These are phyloP conservation scores for Angomonas desouzai DNA, from an alignment of 208 protist genomes.

Conservation along the genomic window DNA sequence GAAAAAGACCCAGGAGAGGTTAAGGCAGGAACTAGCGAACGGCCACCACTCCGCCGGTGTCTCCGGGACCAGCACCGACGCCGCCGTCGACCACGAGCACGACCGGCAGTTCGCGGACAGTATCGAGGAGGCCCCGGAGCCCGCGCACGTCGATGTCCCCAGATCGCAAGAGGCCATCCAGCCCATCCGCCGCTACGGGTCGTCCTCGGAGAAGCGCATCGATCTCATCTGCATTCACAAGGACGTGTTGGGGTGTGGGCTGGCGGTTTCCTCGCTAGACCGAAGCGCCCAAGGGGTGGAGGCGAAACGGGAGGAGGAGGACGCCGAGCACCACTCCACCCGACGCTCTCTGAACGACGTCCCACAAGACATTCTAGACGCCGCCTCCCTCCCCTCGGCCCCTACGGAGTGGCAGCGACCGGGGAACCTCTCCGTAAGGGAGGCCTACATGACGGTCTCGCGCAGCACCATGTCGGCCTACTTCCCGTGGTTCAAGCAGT, in stretches of 20 bases:
- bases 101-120: slow-evolving; percentile 4
- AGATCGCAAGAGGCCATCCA: neutral
- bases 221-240: slow-evolving; percentile 57
- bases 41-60: neutral
- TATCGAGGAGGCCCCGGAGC: neutral
- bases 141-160: neutral
- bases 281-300: slow-evolving; percentile 31
- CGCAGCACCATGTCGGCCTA: slow-evolving; percentile 57
- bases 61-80: slow-evolving; percentile 7
- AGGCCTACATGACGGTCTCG: slow-evolving; percentile 57
- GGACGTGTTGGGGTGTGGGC: slow-evolving; percentile 33
- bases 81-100: slow-evolving; percentile 6
- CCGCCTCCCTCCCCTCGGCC: slow-evolving; percentile 19
- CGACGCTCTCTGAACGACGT: slow-evolving; percentile 15
- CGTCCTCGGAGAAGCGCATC: slow-evolving; percentile 41
- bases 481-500: slow-evolving; percentile 63
- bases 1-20: slow-evolving; percentile 4
- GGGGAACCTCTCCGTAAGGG: slow-evolving; percentile 70
- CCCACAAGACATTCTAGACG: slow-evolving; percentile 30
- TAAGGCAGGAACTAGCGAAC: neutral
- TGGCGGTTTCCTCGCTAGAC: slow-evolving; percentile 43
- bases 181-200: slow-evolving; percentile 38
- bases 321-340: neutral
- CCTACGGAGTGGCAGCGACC: slow-evolving; percentile 41
- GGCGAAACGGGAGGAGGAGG: slow-evolving; percentile 3